phyloP scores from a whole-genome alignment of 1,284 basidiomycete species.

The Cystobasidiaceae sp. region DNA sequence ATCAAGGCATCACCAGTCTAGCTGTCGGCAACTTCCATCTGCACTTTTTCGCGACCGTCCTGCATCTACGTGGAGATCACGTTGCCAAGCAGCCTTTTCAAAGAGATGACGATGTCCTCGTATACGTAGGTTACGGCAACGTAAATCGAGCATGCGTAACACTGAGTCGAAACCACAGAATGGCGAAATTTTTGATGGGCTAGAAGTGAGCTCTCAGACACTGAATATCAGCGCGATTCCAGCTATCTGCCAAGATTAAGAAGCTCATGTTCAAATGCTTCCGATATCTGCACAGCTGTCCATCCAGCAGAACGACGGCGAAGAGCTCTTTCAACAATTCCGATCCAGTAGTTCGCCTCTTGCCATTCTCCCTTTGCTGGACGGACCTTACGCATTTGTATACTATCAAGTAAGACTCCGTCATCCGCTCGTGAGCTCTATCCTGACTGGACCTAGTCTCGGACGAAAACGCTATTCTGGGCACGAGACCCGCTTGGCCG shows the following conservation, averaged over 20 bases:
- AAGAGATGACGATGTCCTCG: constrained; percentile 42
- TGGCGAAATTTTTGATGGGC: constrained; percentile 43
- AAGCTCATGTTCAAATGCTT: no score
- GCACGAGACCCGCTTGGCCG: constrained; percentile 86
- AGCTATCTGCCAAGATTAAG: no score
- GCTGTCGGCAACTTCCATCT: constrained; percentile 19
- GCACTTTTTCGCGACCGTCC: constrained; percentile 66
- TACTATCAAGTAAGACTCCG: constrained; percentile 71
- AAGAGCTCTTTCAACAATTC: constrained; percentile 59
- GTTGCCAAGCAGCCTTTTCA: constrained; percentile 68
- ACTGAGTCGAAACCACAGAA: constrained; percentile 39
- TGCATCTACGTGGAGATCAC: constrained; percentile 64
- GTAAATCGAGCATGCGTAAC: background rate
- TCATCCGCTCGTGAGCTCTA: no score
- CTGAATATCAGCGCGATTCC: background rate
- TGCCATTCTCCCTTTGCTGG: constrained; percentile 59
- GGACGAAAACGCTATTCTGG: constrained; percentile 58
- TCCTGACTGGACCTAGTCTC: constrained; percentile 49
- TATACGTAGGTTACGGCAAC: background rate
- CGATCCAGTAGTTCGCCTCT: constrained; percentile 49
- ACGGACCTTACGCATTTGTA: constrained; percentile 87
- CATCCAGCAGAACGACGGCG: constrained; percentile 69
- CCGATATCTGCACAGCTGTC: background rate
- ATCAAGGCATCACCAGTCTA: background rate
- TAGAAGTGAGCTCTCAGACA: constrained; percentile 33